phyloP scores from a whole-genome alignment of 345 rosid species.

The Citrus reticulata region DNA sequence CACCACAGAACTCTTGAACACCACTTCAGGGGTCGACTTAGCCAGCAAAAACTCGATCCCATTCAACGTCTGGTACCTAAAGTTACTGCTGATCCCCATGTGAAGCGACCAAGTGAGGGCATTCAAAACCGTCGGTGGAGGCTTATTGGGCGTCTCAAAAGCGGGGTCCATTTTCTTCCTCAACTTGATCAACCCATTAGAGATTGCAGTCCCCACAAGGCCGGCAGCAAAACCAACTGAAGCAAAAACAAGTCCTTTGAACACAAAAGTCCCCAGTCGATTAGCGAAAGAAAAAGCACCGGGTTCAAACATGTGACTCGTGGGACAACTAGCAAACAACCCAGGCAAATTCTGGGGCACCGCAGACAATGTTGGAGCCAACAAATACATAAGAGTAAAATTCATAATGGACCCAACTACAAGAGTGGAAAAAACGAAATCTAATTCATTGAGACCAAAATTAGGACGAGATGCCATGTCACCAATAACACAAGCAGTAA shows the following conservation, averaged over 20 bases:
- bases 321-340: constrained; percentile 74
- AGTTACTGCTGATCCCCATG: constrained; percentile 89
- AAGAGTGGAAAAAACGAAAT: constrained; percentile 89
- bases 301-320: constrained; percentile 84
- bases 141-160: constrained; percentile 84
- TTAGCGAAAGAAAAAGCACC: constrained; percentile 52
- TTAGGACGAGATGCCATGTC: constrained; percentile 99
- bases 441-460: constrained; percentile 92
- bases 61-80: constrained; percentile 88
- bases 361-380: constrained; percentile 69
- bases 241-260: constrained; percentile 82
- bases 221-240: constrained; percentile 93
- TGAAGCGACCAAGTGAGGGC: constrained; percentile 87
- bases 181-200: constrained; percentile 71
- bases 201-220: constrained; percentile 77
- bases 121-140: constrained; percentile 84
- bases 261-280: constrained; percentile 72
- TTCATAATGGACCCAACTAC: constrained; percentile 85
- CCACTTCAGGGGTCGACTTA: constrained; percentile 51
- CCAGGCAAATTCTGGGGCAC: constrained; percentile 52
- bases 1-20: constrained; percentile 80
- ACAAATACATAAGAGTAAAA: constrained; percentile 85
- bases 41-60: constrained; percentile 77
- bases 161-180: constrained; percentile 97
- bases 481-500: constrained; percentile 78